A percentile compares a stretch with the other conserved stretches of the same genome.
Conservation (phyloP, 2,329 filamentous ascomycete genomes). For the Paecilomyces fulvus region DNA sequence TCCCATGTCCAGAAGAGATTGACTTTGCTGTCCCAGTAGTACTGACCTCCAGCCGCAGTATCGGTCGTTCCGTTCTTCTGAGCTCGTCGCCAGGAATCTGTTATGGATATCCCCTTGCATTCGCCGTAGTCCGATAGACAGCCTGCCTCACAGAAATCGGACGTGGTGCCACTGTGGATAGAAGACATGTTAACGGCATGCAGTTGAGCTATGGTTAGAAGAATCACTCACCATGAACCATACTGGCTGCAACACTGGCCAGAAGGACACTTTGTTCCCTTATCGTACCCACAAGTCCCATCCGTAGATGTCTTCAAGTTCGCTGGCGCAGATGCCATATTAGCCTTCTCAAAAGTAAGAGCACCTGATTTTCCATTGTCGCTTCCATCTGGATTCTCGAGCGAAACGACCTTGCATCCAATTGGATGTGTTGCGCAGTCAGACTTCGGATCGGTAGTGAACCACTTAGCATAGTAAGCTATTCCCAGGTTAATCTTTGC, state of each 20-base stretch:
- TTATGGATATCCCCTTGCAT: conserved; percentile 42
- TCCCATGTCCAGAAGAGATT: conserved; percentile 69
- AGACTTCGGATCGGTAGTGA: conserved; percentile 44
- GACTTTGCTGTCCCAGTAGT: conserved; percentile 55
- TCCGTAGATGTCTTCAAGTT: conserved; percentile 19
- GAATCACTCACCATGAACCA: conserved; percentile 24
- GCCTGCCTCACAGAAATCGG: conserved; percentile 23
- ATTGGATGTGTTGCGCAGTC: conserved; percentile 41
- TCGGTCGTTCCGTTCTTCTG: conserved; percentile 48
- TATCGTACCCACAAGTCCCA: conserved; percentile 24
- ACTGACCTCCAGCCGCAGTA: conserved; percentile 52
- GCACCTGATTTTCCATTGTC: conserved; percentile 48
- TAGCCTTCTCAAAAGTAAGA: conserved; percentile 40
- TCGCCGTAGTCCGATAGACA: conserved; percentile 32
- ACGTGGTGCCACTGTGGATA: conserved; percentile 19
- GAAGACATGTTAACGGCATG: background rate
- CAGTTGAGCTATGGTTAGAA: background rate
- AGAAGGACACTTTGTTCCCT: conserved; percentile 20
- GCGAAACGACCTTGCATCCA: conserved; percentile 50
- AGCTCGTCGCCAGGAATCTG: conserved; percentile 51
- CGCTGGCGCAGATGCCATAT: conserved; percentile 14
- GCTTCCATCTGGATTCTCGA: conserved; percentile 53
- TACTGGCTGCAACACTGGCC: conserved; percentile 28
- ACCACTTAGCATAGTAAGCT: conserved; percentile 63
- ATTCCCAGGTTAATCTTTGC: conserved; percentile 57